Evolutionary conservation across 2,329 filamentous ascomycete genomes (phyloP).

Genomic region (Atkinsonella texensis): DNA sequence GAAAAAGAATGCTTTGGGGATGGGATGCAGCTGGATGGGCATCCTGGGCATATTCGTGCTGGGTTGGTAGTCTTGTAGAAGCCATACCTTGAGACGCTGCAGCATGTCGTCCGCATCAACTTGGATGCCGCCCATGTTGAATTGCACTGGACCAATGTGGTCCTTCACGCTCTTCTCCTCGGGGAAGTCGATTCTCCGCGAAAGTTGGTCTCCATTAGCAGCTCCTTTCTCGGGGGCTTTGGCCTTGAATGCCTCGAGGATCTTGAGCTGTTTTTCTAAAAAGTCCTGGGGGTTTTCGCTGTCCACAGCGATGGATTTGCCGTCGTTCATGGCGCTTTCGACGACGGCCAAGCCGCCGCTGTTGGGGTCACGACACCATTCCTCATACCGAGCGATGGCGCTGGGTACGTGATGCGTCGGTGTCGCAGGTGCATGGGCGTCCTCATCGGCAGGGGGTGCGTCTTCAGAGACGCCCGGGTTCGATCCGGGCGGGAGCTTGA

Average conservation of each 20-base stretch:
- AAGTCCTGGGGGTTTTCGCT: constrained; percentile 63
- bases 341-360: constrained; percentile 38
- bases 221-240: constrained; percentile 36
- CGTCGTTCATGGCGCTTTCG: constrained; percentile 26
- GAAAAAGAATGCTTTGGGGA: too few species aligned
- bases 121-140: constrained; percentile 97
- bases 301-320: constrained; percentile 21
- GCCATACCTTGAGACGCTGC: constrained; percentile 62
- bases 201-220: constrained; percentile 13
- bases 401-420: constrained; percentile 18
- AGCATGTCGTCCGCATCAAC: constrained; percentile 92
- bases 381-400: constrained; percentile 64
- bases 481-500: constrained; percentile 42
- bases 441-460: constrained; percentile 12
- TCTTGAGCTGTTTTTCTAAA: constrained; percentile 59
- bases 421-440: constrained; percentile 7
- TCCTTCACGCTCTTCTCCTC: constrained; percentile 47
- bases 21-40: too few species aligned
- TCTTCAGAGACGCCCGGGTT: constrained; percentile 12
- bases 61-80: too few species aligned
- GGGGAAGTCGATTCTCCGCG: constrained; percentile 20
- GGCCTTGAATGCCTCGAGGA: constrained; percentile 54
- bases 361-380: constrained; percentile 65
- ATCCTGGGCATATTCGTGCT: too few species aligned
- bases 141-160: constrained; percentile 88